Evolutionary conservation across 2,329 filamentous ascomycete species (phyloP), one percentile per base, ranked within the genome.

Genomic region (Curvularia sp.): DNA sequence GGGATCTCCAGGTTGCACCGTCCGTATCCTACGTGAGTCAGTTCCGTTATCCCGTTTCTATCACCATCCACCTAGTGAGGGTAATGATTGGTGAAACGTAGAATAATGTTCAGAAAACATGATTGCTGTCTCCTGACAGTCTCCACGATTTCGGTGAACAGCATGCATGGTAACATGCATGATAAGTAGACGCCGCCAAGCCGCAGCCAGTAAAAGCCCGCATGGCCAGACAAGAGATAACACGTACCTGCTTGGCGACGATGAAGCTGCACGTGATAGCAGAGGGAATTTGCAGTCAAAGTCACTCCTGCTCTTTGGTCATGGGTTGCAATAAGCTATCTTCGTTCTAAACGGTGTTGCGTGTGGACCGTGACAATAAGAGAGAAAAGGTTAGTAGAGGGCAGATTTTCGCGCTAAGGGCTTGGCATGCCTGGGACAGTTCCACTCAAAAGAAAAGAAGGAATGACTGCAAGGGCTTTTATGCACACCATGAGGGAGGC

Each of bases 351-450:
- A 58, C 53, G 28, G 38, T 30, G 34, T 49, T 36, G 30, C 45
- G 32, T 51, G 52, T 41, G 34, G 39, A 39, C 47, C 21, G 32
- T 19, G 32, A 28, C 15, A 32, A 13, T 36, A 25, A 55, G 23
- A 54, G 28, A 3, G 23, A 43, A 8, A 54, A 18, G 48, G 49
- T 54, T 38, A 56, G 55, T 49, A 23, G 41, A 53, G 53, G 66
- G 63, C 55, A 68, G 57, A 63, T 69, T 68, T 70, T 65, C 53
- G 59, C 65, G 65, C 61, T 66, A 68, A 63, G 46, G 67, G 12
- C 61, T 60, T 66, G 66, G 64, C 66, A 28, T 12, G 3, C 1
- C 21, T 4, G 49, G 55, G 48, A 23, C 63, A 55, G 45, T 46
- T 42, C 47, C 64, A 50, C 51, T 39, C 59, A 27, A 4, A 39